Conservation (phyloP, 2,329 filamentous ascomycete species). For the Orbilia oligospora region DNA sequence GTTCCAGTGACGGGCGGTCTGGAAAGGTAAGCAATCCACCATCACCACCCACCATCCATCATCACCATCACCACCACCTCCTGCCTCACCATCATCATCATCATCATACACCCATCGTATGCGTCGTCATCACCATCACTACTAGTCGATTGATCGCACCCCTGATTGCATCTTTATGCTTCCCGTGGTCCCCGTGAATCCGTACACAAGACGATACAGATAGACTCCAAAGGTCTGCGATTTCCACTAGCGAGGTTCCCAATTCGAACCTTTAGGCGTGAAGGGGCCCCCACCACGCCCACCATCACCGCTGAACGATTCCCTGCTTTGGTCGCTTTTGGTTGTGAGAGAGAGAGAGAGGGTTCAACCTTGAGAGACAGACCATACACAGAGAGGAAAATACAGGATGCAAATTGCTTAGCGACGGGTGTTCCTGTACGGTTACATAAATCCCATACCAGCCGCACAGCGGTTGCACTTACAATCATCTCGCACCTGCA, state of each 20-base stretch:
- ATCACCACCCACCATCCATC: neutral
- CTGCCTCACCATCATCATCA: neutral
- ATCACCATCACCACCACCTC: neutral
- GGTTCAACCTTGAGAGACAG: neutral
- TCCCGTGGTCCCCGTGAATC: neutral
- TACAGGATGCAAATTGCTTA: slow-evolving; percentile 26
- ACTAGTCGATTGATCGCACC: neutral
- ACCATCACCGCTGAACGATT: slow-evolving; percentile 5
- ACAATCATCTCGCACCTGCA: too few relatives aligned
- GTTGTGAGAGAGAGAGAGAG: slow-evolving; percentile 14
- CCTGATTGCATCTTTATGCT: neutral
- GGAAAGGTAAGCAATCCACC: neutral
- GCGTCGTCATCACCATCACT: neutral
- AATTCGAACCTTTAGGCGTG: neutral
- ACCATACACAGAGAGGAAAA: neutral
- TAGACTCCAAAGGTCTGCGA: neutral
- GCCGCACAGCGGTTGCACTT: slow-evolving; percentile 14
- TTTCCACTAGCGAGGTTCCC: neutral
- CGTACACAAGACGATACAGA: neutral
- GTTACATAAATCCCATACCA: slow-evolving; percentile 23
- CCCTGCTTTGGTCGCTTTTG: neutral
- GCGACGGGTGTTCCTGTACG: slow-evolving; percentile 40
- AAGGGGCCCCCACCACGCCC: slow-evolving; percentile 2
- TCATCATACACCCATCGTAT: neutral
- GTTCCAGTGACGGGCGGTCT: too few relatives aligned